These are phyloP conservation scores for Lactarius quietus DNA, from an alignment of 768 basidiomycete genomes.

Conservation along the genomic window DNA sequence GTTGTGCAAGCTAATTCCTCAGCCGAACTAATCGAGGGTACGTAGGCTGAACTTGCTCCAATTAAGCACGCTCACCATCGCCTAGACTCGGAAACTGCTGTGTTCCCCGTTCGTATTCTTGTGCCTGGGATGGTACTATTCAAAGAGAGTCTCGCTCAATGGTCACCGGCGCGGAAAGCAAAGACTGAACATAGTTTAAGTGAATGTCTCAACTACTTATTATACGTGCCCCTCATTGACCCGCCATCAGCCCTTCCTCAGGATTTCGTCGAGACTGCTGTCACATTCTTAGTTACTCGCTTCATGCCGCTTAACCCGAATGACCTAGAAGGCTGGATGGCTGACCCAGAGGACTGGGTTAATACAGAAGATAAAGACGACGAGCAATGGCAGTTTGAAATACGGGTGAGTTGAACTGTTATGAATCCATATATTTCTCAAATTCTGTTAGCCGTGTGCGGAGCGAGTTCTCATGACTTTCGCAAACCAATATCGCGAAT, in stretches of 20 bases:
- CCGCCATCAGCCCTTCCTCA: slow-evolving; percentile 50
- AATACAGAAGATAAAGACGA: slow-evolving; percentile 85
- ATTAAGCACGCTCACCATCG: not conserved
- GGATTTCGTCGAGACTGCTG: slow-evolving; percentile 71
- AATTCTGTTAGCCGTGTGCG: slow-evolving; percentile 70
- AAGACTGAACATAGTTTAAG: slow-evolving; percentile 59
- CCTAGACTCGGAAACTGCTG: slow-evolving; percentile 56
- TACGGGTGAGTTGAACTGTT: slow-evolving; percentile 56
- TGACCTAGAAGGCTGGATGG: slow-evolving; percentile 81
- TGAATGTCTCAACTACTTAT: slow-evolving; percentile 31
- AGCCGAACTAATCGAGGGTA: slow-evolving; percentile 55
- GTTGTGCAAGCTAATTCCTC: slow-evolving; percentile 66
- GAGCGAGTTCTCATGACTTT: slow-evolving; percentile 88
- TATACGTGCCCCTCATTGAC: slow-evolving; percentile 19
- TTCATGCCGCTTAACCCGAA: slow-evolving; percentile 80
- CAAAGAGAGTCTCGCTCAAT: slow-evolving; percentile 76
- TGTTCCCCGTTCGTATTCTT: slow-evolving; percentile 75
- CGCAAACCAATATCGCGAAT: slow-evolving; percentile 62
- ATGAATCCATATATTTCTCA: slow-evolving; percentile 5
- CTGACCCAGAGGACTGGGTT: slow-evolving; percentile 94
- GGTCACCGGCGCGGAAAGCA: slow-evolving; percentile 62
- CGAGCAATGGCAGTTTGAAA: slow-evolving; percentile 91
- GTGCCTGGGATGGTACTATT: slow-evolving; percentile 86
- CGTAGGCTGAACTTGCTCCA: not conserved
- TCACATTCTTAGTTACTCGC: slow-evolving; percentile 71